Evolutionary conservation across 345 rosid species (phyloP).

Genomic region (Eucalyptus pumila): DNA sequence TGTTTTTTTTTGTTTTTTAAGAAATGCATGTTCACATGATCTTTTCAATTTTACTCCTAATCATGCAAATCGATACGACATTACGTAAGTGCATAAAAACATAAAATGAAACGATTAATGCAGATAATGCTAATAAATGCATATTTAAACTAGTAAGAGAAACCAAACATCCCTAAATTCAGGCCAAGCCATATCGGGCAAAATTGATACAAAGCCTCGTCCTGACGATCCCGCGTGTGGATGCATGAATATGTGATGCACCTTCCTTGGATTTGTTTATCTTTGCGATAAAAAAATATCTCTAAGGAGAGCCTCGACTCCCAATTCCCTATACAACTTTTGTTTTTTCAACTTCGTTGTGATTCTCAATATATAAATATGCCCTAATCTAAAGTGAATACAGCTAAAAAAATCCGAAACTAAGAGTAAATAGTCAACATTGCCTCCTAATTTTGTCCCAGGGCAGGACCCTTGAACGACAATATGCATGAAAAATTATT

Average conservation of each 20-base stretch:
- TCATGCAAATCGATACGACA: not conserved
- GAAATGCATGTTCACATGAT: not conserved
- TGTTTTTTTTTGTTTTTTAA: not conserved
- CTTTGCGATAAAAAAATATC: not conserved
- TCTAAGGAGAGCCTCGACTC: not conserved
- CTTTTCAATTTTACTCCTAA: not conserved
- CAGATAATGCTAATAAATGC: not conserved
- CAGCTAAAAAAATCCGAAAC: not conserved
- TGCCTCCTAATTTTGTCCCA: not conserved
- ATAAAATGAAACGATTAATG: not conserved
- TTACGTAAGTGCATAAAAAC: not conserved
- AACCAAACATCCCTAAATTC: not conserved
- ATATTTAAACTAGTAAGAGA: not conserved
- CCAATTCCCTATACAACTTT: not conserved
- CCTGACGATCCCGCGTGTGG: not conserved
- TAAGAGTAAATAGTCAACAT: not conserved
- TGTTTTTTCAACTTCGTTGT: not conserved
- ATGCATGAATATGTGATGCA: not conserved
- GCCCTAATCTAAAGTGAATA: not conserved
- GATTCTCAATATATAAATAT: not conserved
- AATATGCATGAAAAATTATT: not conserved
- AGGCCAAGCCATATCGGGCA: not conserved
- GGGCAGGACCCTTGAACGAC: not conserved
- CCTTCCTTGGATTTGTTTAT: not conserved
- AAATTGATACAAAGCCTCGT: not conserved